phyloP scores from a whole-genome alignment of 2,329 filamentous ascomycete genomes.

The Cladophialophora psammophila region DNA sequence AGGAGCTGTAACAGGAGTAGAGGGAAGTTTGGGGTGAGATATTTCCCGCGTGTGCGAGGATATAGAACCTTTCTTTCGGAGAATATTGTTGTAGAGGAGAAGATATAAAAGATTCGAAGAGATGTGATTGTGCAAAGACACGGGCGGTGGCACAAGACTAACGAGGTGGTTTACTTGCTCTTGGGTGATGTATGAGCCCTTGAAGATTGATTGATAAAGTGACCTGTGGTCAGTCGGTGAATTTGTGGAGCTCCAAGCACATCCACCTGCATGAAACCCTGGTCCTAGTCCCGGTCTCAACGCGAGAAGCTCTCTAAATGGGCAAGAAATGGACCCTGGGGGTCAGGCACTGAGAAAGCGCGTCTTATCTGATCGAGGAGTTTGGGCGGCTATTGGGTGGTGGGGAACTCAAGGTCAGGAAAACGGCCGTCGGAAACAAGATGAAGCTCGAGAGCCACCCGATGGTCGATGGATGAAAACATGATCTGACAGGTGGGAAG shows the following conservation, averaged over 20 bases:
- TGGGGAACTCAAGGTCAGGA: constrained; percentile 20
- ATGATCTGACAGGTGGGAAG: constrained; percentile 7
- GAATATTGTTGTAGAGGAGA: constrained; percentile 8
- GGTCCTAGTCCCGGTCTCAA: constrained; percentile 24
- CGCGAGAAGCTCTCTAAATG: constrained; percentile 6
- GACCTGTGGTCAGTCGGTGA: constrained; percentile 4
- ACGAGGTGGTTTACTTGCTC: constrained; percentile 7
- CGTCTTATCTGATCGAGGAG: constrained; percentile 29
- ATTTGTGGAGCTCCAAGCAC: constrained; percentile 13
- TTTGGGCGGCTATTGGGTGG: constrained; percentile 33
- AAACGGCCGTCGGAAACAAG: constrained; percentile 16
- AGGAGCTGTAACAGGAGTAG: constrained; percentile 36
- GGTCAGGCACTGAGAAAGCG: constrained; percentile 12
- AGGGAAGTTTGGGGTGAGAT: constrained; percentile 9
- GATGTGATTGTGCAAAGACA: constrained; percentile 19
- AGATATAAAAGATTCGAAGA: not conserved
- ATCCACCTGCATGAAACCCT: constrained; percentile 20
- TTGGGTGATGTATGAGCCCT: constrained; percentile 1
- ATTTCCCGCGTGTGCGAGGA: not conserved
- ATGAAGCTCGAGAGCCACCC: constrained; percentile 13
- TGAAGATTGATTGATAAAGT: constrained; percentile 10
- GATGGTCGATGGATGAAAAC: not conserved
- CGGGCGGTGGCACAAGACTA: not conserved
- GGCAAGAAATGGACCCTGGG: constrained; percentile 19
- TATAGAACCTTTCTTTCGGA: not conserved